Conservation (phyloP, 164 flowering plant genomes). For the Piper betle region DNA sequence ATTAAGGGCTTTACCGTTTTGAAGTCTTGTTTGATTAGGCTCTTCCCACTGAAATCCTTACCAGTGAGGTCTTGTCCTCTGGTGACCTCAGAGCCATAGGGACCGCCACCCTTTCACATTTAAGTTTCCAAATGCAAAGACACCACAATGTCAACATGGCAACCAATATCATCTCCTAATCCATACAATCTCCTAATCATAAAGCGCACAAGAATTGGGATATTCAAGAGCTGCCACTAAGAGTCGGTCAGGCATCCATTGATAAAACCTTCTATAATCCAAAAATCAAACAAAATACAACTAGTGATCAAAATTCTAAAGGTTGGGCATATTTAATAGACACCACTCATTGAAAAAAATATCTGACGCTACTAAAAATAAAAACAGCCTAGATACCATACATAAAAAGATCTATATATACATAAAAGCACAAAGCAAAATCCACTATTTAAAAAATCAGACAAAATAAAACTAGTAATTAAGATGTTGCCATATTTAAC, state of each 20-base stretch:
- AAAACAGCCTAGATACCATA: not conserved
- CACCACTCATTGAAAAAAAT: too few species aligned
- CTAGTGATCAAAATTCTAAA: too few species aligned
- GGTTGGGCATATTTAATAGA: too few species aligned
- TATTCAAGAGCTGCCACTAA: too few species aligned
- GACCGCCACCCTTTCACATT: constrained; percentile 79
- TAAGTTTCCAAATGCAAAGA: not conserved
- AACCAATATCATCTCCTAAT: not conserved
- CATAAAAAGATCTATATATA: not conserved
- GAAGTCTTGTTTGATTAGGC: constrained; percentile 82
- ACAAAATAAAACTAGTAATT: too few species aligned
- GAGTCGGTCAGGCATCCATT: too few species aligned
- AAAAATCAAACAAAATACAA: too few species aligned
- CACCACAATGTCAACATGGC: not conserved
- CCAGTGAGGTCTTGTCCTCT: constrained; percentile 92
- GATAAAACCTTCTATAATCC: too few species aligned
- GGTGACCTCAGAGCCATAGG: constrained; percentile 84
- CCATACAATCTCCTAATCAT: not conserved
- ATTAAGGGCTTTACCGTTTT: constrained; percentile 50
- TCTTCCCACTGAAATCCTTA: constrained; percentile 85
- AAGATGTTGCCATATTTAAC: not conserved
- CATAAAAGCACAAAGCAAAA: not conserved
- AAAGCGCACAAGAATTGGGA: not conserved
- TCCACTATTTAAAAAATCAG: not conserved
- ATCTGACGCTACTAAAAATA: too few species aligned